These are phyloP conservation scores for Acanthamoeba royreba DNA, from an alignment of 208 protist species.

Conservation along the genomic window DNA sequence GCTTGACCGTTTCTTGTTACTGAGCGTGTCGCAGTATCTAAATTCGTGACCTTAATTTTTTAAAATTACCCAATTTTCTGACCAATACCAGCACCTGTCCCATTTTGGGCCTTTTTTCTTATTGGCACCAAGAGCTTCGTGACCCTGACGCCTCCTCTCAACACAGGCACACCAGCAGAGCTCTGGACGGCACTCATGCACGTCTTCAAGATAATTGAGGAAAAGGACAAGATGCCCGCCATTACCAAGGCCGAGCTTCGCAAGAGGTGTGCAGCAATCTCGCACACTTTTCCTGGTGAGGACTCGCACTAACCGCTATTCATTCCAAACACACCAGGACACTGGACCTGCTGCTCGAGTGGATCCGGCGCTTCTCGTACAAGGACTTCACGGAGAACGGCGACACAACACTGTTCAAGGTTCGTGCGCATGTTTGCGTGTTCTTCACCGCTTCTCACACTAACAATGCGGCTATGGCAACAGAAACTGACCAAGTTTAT, in stretches of 20 bases:
- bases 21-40: too few relatives aligned
- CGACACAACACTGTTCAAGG: not conserved
- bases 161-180: not conserved
- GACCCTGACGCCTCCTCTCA: not conserved
- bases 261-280: not conserved
- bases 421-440: not conserved
- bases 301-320: too few relatives aligned
- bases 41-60: too few relatives aligned
- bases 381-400: conserved; percentile 4
- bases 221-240: not conserved
- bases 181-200: not conserved
- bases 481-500: conserved; percentile 3
- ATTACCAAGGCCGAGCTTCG: not conserved
- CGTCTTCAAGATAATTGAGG: not conserved
- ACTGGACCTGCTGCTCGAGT: not conserved
- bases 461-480: not conserved
- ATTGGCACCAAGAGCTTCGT: too few relatives aligned
- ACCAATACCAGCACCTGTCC: too few relatives aligned
- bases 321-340: too few relatives aligned
- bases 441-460: too few relatives aligned
- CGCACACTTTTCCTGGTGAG: not conserved
- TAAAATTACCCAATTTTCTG: not conserved
- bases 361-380: not conserved
- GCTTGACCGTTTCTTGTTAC: too few relatives aligned
- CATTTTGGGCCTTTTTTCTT: too few relatives aligned